Base-by-base conservation (phyloP, 2,329 filamentous ascomycete species). In the Hypoxylon sp. region DNA sequence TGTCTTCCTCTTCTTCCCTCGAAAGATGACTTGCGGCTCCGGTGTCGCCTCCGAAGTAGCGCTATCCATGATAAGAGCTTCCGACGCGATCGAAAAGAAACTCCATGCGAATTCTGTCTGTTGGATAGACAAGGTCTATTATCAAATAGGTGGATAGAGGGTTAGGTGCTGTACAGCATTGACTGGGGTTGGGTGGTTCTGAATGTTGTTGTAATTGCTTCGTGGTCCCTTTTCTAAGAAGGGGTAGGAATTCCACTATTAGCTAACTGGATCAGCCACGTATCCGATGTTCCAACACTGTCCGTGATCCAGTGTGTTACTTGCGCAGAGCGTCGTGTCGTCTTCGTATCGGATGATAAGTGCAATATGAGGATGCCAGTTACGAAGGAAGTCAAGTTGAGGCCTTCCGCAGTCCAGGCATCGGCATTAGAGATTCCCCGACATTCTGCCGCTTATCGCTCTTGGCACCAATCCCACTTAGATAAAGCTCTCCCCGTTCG, bases 1-100 rank as follows among this genome's bases (percentile, higher is more conserved):
- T 4, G 81, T 78, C 74, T 89, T 89, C 74, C 87, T 82, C 78
- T 88, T 90, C 76, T 88, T 90, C 64, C 81, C 80, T 39, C 87
- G 86, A 70, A 90, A 90, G 30, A 85, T 77, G 32, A 87, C 76
- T 16, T 75, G 75, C 11, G 78, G 76, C 47, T 73, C 65, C 1
- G 70, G 43, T 6, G 69, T 61, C 14, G 39, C 63, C 16, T 78
- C 74, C 45, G 69, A 64, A 51, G 64, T 27, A 23, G 67, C 57
- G 19, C 71, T 39, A 14, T 74, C 69, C 75, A 75, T 77, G 4
- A 59, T 58, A 43, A 60, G 39, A 32, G 45, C 23, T 41, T 41
- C 43, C 29, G 3, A 16, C 11, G 16, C 8, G 11, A 12, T 27
- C n/a, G 12, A 9, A 12, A 7, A 34, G 9, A 23, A 11, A n/a